Conservation (phyloP, 2,329 filamentous ascomycete genomes). For the Claviceps fusiformis region DNA sequence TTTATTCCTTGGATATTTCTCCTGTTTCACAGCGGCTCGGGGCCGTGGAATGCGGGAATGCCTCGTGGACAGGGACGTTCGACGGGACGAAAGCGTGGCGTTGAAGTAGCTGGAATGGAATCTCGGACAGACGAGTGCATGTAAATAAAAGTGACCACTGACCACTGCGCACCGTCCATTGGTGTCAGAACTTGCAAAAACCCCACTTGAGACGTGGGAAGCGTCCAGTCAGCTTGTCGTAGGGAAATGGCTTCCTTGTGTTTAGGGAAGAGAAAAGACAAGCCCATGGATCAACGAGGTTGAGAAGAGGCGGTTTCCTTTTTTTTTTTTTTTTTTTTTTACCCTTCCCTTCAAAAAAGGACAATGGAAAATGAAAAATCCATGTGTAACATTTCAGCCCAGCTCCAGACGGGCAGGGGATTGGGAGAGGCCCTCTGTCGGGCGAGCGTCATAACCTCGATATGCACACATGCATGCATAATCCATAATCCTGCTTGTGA, state of each 20-base stretch:
- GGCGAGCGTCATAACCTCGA: neutral
- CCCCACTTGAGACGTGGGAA: neutral
- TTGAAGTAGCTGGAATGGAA: neutral
- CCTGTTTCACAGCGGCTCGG: neutral
- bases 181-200: neutral
- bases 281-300: neutral
- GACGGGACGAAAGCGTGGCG: neutral
- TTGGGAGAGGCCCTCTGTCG: neutral
- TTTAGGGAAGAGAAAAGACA: neutral
- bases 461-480: neutral
- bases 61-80: neutral
- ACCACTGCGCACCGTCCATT: neutral
- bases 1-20: neutral
- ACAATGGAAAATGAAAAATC: neutral
- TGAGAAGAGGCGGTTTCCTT: neutral
- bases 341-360: neutral
- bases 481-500: neutral
- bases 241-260: neutral
- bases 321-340: no score
- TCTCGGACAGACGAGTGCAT: neutral
- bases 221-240: neutral
- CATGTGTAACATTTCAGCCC: neutral
- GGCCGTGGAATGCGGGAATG: conserved; percentile 1
- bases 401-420: neutral
- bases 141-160: neutral